Conservation (phyloP, 768 basidiomycete genomes). For the Russula sp. region DNA sequence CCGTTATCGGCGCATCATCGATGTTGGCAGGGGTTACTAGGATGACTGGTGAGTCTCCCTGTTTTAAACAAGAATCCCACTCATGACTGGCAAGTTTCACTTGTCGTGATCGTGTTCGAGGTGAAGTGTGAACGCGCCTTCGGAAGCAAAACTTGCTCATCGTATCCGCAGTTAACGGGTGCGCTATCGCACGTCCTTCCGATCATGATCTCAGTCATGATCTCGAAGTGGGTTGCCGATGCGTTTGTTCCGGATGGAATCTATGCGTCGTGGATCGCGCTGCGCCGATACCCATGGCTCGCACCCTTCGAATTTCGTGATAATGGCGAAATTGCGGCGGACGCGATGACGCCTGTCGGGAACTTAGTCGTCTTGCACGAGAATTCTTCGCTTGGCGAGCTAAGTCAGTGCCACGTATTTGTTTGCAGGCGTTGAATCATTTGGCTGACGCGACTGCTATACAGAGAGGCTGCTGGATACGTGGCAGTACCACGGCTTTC, state of each 20-base stretch:
- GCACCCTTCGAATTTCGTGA: constrained; percentile 61
- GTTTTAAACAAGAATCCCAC: neutral
- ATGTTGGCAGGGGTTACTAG: constrained; percentile 73
- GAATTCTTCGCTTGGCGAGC: constrained; percentile 39
- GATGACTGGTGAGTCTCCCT: constrained; percentile 55
- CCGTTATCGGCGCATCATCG: constrained; percentile 69
- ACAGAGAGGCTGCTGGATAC: constrained; percentile 39
- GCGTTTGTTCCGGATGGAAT: constrained; percentile 64
- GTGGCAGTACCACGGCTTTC: constrained; percentile 56
- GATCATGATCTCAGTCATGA: constrained; percentile 77
- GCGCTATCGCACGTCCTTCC: constrained; percentile 76
- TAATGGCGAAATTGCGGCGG: constrained; percentile 53
- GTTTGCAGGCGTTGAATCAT: neutral
- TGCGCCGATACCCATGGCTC: constrained; percentile 67
- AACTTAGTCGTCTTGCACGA: constrained; percentile 41
- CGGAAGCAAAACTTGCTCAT: neutral
- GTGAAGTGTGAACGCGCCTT: constrained; percentile 30
- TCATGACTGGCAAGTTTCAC: constrained; percentile 43
- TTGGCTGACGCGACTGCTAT: neutral
- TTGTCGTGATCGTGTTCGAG: constrained; percentile 75
- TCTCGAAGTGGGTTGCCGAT: constrained; percentile 71
- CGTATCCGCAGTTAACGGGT: constrained; percentile 53
- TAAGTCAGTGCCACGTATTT: constrained; percentile 34
- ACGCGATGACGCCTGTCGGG: constrained; percentile 51
- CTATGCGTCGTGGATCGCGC: constrained; percentile 66